Conservation (phyloP, 495 filamentous ascomycete genomes). For the Penicillium silybi region DNA sequence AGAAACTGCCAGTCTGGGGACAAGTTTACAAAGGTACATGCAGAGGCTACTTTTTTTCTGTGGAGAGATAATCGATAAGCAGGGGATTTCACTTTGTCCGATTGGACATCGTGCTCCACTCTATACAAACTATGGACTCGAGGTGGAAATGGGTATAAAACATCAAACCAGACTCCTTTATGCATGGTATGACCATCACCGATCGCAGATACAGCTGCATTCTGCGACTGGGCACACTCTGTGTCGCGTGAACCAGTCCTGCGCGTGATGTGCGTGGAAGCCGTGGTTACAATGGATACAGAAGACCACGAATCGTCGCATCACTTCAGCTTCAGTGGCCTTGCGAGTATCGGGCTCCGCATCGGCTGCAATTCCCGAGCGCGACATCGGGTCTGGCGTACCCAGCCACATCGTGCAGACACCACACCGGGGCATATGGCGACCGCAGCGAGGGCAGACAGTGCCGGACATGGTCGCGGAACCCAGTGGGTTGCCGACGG, state of each 20-base stretch:
- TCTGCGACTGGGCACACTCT: slow-evolving; percentile 84
- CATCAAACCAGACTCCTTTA: not conserved
- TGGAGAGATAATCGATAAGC: not conserved
- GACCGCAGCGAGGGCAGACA: slow-evolving; percentile 79
- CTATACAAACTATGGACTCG: slow-evolving; percentile 1
- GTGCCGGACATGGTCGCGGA: slow-evolving; percentile 44
- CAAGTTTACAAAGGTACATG: not conserved
- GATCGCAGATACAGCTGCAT: slow-evolving; percentile 77
- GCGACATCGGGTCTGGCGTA: slow-evolving; percentile 63
- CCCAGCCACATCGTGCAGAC: slow-evolving; percentile 86
- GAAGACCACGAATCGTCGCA: slow-evolving; percentile 63
- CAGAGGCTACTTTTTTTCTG: not conserved
- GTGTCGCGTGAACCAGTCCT: slow-evolving; percentile 80
- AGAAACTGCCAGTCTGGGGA: too few species aligned
- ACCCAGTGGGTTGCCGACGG: slow-evolving; percentile 35
- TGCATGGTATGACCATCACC: slow-evolving; percentile 13
- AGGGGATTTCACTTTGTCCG: not conserved
- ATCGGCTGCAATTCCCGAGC: slow-evolving; percentile 50
- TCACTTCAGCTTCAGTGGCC: slow-evolving; percentile 31
- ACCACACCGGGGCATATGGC: slow-evolving; percentile 83
- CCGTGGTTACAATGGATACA: slow-evolving; percentile 89
- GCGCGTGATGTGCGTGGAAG: slow-evolving; percentile 82
- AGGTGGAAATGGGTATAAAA: slow-evolving; percentile 16
- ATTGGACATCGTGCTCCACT: not conserved
- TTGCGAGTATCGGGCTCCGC: slow-evolving; percentile 33